These are phyloP conservation scores for Samsoniella hepiali DNA, from an alignment of 2,329 filamentous ascomycete genomes.

Conservation along the genomic window DNA sequence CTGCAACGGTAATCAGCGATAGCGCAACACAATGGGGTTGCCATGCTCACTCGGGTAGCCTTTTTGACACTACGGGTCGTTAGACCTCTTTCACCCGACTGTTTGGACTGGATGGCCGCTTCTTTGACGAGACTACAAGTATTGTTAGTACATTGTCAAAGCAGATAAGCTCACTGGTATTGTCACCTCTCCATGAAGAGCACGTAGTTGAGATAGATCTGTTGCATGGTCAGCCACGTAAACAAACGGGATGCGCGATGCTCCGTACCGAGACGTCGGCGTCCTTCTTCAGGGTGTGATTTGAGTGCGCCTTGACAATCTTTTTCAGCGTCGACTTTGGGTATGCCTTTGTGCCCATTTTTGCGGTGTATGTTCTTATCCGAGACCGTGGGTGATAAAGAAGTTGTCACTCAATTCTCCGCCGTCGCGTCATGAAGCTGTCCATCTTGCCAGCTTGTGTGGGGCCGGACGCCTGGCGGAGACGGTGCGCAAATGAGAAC, in stretches of 20 bases:
- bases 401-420: background rate
- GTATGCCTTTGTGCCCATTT: conserved; percentile 66
- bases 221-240: conserved; percentile 26
- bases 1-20: conserved; percentile 35
- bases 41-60: conserved; percentile 65
- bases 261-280: conserved; percentile 72
- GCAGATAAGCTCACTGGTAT: background rate
- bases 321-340: conserved; percentile 82
- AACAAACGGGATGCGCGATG: conserved; percentile 22
- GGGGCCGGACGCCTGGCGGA: conserved; percentile 2
- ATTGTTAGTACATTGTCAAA: conserved; percentile 5
- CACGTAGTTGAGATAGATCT: conserved; percentile 84
- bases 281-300: conserved; percentile 77
- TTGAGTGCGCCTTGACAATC: conserved; percentile 84
- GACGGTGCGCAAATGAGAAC: background rate
- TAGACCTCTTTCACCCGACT: conserved; percentile 68
- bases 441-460: conserved; percentile 12
- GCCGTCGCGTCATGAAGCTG: conserved; percentile 5
- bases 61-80: conserved; percentile 75
- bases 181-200: conserved; percentile 69
- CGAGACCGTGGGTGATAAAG: background rate
- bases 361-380: background rate
- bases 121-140: conserved; percentile 68
- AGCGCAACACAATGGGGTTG: background rate
- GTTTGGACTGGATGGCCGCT: conserved; percentile 71